phyloP scores from a whole-genome alignment of 768 basidiomycete species.

The Pleurotus djamor region DNA sequence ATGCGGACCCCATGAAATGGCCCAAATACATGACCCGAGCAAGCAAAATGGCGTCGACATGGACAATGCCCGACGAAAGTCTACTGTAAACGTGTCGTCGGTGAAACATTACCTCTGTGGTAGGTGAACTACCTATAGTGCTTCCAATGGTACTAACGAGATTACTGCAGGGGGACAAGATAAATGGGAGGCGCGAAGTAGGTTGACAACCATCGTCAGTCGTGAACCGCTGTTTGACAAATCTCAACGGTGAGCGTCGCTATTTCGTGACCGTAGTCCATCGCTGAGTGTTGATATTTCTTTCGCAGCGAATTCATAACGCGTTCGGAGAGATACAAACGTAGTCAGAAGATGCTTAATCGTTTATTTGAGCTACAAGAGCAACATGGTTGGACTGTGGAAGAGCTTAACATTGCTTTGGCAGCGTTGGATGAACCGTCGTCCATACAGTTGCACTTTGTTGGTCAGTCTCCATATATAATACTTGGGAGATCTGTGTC shows the following conservation, averaged over 20 bases:
- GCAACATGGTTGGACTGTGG: constrained; percentile 47
- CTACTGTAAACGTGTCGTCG: constrained; percentile 39
- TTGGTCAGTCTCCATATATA: constrained; percentile 26
- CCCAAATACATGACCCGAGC: constrained; percentile 30
- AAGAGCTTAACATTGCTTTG: constrained; percentile 46
- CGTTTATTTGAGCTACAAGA: constrained; percentile 60
- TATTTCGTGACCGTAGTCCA: constrained; percentile 17
- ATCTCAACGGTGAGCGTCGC: constrained; percentile 33
- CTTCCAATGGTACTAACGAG: too few species aligned
- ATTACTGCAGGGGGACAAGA: constrained; percentile 38
- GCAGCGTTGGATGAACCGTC: constrained; percentile 48
- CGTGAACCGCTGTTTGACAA: constrained; percentile 63
- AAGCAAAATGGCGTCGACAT: constrained; percentile 53
- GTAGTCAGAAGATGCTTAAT: constrained; percentile 51
- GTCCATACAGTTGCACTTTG: constrained; percentile 37
- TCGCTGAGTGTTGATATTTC: background rate
- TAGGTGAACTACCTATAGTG: constrained; percentile 22
- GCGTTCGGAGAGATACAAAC: constrained; percentile 55
- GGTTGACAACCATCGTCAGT: constrained; percentile 43
- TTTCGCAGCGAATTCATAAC: constrained; percentile 47
- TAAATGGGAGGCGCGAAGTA: constrained; percentile 48
- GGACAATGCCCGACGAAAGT: constrained; percentile 39
- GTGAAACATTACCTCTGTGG: constrained; percentile 51
- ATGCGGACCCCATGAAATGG: too few species aligned
- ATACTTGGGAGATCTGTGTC: background rate